Evolutionary conservation across 208 protist species (phyloP), one percentile per base, ranked within the genome.

Genomic region (Tritrichomonas foetus): DNA sequence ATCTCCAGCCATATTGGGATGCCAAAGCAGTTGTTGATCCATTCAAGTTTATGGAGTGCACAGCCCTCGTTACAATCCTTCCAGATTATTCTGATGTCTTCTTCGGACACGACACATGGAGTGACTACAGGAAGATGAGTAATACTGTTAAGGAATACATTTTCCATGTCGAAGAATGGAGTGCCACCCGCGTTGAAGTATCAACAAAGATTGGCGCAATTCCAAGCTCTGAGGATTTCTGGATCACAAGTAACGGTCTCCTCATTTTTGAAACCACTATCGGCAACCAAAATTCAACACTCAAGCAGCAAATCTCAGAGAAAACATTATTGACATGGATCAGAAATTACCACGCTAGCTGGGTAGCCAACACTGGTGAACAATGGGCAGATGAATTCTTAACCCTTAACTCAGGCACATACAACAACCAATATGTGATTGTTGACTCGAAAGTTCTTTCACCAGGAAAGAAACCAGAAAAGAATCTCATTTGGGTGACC

Each of bases 201-300:
- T 57, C 78, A 33, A 89, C 78, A 33, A 89, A 47, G 57, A 89
- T 89, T 22, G 97, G 95, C 16, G 66, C 96, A 41, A 66, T 98
- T 25, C 94, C 95, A 66, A 97, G 95, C 47, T 93, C 97, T 27
- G 97, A 98, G 94, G 97, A 98, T 94, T 98, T 97, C 93, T 98
- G 98, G 94, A 92, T 97, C 61, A 96, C 97, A 14, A 93, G 95
- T 64, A 94, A 64, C 41, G 93, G 95, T 8, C 95, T 98, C 1
- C 95, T 94, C 57, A 94, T 97, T 20, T 96, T 96, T 94, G 97
- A 98, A 94, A 97, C 96, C 0, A 95, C 96, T 50, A 97, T 96
- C 66, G 89, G 39, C 89, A 95, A 95, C 61, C 95, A 94, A 53
- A 96, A 97, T 69, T 82, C 94, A 22, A 92, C 94, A 9, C 92